Evolutionary conservation across 2,329 filamentous ascomycete genomes (phyloP).

Genomic region (Tolypocladium endophyticum): DNA sequence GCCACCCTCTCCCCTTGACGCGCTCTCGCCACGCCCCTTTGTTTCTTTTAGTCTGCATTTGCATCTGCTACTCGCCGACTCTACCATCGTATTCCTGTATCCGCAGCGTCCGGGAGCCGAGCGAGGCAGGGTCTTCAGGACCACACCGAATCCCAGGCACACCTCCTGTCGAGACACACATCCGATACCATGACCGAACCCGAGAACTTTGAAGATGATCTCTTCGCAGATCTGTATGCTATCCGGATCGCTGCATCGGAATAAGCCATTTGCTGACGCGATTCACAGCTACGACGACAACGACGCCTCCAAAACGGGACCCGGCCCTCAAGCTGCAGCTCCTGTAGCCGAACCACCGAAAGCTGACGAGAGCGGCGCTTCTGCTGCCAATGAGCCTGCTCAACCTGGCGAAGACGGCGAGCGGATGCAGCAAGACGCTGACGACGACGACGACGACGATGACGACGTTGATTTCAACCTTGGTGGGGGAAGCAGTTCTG

Average conservation of each 20-base stretch:
- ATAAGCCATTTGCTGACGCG: slow-evolving; percentile 3
- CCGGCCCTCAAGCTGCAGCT: slow-evolving; percentile 18
- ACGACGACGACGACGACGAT: slow-evolving; percentile 40
- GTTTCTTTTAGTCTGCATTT: no score
- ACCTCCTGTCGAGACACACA: not conserved
- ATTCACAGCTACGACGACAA: slow-evolving; percentile 55
- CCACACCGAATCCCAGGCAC: not conserved
- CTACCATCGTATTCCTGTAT: not conserved
- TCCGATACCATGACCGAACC: slow-evolving; percentile 56
- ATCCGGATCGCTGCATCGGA: not conserved
- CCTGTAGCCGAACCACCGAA: slow-evolving; percentile 15
- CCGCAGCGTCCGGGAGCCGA: not conserved
- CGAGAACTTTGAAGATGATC: slow-evolving; percentile 82
- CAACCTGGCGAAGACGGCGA: slow-evolving; percentile 20
- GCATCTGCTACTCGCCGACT: no score
- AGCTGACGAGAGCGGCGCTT: slow-evolving; percentile 12
- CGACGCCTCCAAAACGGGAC: slow-evolving; percentile 30
- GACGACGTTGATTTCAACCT: slow-evolving; percentile 51
- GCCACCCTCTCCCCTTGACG: not conserved
- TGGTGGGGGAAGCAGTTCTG: slow-evolving; percentile 29
- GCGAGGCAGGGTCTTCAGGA: not conserved
- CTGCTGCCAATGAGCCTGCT: not conserved
- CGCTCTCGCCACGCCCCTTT: not conserved
- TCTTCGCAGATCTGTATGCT: slow-evolving; percentile 86
- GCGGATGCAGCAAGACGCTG: slow-evolving; percentile 31